Base-by-base conservation (phyloP, 352 stramenopile species). In the Pythium phragmitis region DNA sequence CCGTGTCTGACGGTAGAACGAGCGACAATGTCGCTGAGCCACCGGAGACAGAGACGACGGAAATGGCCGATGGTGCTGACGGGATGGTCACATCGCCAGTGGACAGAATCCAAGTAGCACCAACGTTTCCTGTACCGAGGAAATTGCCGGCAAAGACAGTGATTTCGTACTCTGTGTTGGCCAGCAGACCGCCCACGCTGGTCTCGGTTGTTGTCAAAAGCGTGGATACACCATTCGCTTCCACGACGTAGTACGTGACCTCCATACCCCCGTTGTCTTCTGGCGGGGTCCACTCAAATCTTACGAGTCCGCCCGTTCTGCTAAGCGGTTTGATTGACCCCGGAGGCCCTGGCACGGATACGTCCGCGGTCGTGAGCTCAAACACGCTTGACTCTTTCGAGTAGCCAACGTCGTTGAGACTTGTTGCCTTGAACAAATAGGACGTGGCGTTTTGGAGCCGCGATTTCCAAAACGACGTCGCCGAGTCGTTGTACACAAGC, bases 201-300 rank as follows among this genome's bases (percentile, higher is more conserved):
- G 77, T 52, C 0, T 70, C 12, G 0, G 67, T 43, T 0, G 21
- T 49, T 0, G 7, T 19, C 9, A 70, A 33, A 11, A 57, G 28
- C 17, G 66, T 33, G 23, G 17, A 42, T 30, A 19, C 46, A 39
- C 71, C 56, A 36, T 71, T 62, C 11, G 47, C 68, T 9, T 72
- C 67, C 1, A 90, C 75, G 11, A 61, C 57, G 30, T 88, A 90
- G 16, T 65, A 60, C 4, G 63, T 76, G 41, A 87, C 71, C 1
- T 55, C 12, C 52, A 71, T 85, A 8, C 81, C 81, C 4, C 81
- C 81, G 30, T 88, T 69, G 68, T 90, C 81, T 23, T 82, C 69
- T 2, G 81, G 75, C 2, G 61, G 60, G 8, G 37, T 61, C 81
- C 81, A 90, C 1, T 57, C 57, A 17, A 88, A 58, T 0, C 66